Percentiles rank a stretch among this genome's conserved stretches.
These are phyloP conservation scores for Magnolia kwangsiensis DNA, from an alignment of 164 flowering plant genomes.

Conservation along the genomic window DNA sequence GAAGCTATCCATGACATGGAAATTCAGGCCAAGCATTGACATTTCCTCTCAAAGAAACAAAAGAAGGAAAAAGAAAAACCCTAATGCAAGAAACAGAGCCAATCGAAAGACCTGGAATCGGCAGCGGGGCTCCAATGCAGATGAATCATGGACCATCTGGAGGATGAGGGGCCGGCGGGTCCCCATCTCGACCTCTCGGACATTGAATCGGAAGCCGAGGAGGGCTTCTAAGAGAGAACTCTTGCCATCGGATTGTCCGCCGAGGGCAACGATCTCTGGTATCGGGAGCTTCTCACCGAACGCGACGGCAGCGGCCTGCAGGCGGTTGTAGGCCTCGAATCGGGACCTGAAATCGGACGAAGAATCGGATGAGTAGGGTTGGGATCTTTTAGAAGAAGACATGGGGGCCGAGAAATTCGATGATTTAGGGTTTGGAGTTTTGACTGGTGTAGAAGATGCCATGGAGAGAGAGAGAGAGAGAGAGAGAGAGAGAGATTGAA, in stretches of 20 bases:
- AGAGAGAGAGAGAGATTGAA: slow-evolving; percentile 5
- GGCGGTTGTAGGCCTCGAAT: slow-evolving; percentile 95
- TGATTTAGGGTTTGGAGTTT: slow-evolving; percentile 38
- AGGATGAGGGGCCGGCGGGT: slow-evolving; percentile 90
- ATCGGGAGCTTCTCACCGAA: slow-evolving; percentile 96
- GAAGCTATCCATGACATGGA: no score
- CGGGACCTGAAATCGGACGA: slow-evolving; percentile 41
- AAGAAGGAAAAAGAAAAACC: not conserved
- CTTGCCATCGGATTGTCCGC: slow-evolving; percentile 98
- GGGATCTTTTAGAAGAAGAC: slow-evolving; percentile 13
- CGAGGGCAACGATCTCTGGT: slow-evolving; percentile 93
- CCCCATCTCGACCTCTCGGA: slow-evolving; percentile 98
- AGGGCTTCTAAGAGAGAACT: slow-evolving; percentile 96
- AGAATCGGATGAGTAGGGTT: not conserved
- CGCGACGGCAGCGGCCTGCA: slow-evolving; percentile 88
- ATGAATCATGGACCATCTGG: slow-evolving; percentile 89
- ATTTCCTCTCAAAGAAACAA: no score
- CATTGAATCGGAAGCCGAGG: slow-evolving; percentile 93
- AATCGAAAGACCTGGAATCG: slow-evolving; percentile 67
- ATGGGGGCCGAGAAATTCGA: slow-evolving; percentile 2
- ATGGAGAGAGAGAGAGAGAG: not conserved
- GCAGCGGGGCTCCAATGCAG: slow-evolving; percentile 87
- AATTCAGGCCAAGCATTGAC: no score
- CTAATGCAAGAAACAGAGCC: not conserved
- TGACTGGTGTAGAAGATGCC: slow-evolving; percentile 47